Evolutionary conservation across 192 early-diverging fungal species (phyloP).

Genomic region (Dissophora ornata): DNA sequence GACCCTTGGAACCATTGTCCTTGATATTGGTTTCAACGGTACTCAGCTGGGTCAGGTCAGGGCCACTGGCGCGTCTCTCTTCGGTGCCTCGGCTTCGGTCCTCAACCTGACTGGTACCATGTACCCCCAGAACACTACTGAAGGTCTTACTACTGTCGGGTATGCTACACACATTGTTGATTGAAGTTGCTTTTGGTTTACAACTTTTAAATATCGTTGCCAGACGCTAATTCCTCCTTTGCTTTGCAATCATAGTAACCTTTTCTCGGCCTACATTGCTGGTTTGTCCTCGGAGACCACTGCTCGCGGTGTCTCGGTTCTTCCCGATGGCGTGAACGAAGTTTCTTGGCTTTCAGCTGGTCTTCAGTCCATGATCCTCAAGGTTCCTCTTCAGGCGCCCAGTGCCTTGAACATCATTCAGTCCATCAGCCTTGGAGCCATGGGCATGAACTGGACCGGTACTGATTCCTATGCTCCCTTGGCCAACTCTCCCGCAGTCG

Average conservation of each 20-base stretch:
- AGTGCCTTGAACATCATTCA: conserved; percentile 62
- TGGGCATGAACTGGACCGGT: conserved; percentile 64
- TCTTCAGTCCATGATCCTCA: conserved; percentile 62
- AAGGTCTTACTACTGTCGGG: conserved; percentile 57
- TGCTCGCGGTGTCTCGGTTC: conserved; percentile 62
- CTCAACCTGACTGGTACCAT: conserved; percentile 66
- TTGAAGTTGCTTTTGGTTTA: too few relatives aligned
- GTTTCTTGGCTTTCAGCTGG: conserved; percentile 63
- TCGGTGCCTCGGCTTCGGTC: conserved; percentile 51
- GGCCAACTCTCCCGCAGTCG: conserved; percentile 57
- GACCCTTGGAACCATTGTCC: conserved; percentile 64
- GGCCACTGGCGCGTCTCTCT: conserved; percentile 56
- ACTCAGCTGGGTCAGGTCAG: conserved; percentile 61
- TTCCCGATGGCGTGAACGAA: conserved; percentile 60
- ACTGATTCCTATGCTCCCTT: conserved; percentile 62
- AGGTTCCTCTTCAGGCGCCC: conserved; percentile 60
- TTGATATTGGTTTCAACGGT: conserved; percentile 60
- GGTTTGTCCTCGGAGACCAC: conserved; percentile 59
- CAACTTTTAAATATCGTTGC: too few relatives aligned
- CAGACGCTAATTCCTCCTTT: neutral
- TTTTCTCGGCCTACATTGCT: conserved; percentile 67
- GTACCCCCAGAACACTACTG: conserved; percentile 60
- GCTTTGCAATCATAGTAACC: conserved; percentile 15
- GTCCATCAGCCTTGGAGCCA: conserved; percentile 60
- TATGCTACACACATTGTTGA: too few relatives aligned